These are phyloP conservation scores for Eudorina sp. DNA, from an alignment of 139 green algal genomes.

Conservation along the genomic window DNA sequence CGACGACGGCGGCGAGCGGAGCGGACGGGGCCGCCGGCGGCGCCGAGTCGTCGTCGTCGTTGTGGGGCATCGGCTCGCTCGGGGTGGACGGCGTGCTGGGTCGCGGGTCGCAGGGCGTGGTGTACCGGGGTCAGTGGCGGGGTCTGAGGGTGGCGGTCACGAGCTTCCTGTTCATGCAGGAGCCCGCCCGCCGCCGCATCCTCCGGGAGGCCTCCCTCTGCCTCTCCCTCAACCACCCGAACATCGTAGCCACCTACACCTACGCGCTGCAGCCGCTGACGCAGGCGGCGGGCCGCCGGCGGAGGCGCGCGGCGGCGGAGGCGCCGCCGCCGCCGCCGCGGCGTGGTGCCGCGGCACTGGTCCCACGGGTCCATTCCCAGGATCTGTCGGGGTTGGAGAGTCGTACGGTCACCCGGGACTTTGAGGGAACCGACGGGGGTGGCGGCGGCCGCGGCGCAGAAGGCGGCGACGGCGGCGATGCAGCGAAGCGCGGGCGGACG, in stretches of 20 bases:
- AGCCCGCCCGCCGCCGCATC: neutral
- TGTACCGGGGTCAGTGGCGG: conserved; percentile 22
- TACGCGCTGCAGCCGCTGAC: conserved; percentile 21
- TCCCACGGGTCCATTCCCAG: neutral
- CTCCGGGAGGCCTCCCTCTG: conserved; percentile 9
- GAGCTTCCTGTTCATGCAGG: conserved; percentile 4
- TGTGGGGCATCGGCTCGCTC: conserved; percentile 8
- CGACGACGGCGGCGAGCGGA: neutral
- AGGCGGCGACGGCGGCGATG: too few species aligned
- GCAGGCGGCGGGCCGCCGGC: neutral
- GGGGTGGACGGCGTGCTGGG: neutral
- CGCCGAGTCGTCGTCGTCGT: too few species aligned
- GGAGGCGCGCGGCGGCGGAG: too few species aligned
- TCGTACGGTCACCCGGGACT: neutral
- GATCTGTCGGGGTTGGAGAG: neutral
- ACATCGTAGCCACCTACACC: conserved; percentile 33
- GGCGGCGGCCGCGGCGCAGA: neutral
- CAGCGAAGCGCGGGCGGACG: too few species aligned
- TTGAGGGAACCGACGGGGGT: too few species aligned
- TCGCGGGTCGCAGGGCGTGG: neutral
- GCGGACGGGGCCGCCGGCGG: neutral
- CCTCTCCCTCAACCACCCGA: conserved; percentile 11
- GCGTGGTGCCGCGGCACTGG: neutral
- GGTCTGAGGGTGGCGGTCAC: conserved; percentile 12
- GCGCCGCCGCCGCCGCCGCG: conserved; percentile 1